Base-by-base conservation (phyloP, 208 protist species). In the Endotrypanum monterogeii region DNA sequence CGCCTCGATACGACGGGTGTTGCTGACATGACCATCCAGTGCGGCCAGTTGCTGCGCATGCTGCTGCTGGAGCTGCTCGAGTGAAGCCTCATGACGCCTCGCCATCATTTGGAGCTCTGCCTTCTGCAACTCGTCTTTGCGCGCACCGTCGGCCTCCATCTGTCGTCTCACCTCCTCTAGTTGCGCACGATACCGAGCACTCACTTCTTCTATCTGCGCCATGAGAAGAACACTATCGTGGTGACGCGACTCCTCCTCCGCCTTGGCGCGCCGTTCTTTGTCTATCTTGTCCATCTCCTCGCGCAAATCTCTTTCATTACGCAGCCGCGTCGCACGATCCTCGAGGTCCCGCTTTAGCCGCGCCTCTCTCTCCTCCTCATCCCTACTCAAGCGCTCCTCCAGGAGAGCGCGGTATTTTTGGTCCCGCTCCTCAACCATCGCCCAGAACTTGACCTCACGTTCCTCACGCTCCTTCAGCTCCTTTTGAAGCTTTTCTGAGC, bases 301-400 rank as follows among this genome's bases (percentile, higher is more conserved):
- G 14, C 87, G 85, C 46, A 93, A 62, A 67, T 94, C 89, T 30
- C 78, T 72, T 67, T 97, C 94, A 35, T 86, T 83, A 8, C 83
- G 82, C 46, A 89, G 60, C 20, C 94, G 90, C 25, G 74, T 73
- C 61, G 86, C 89, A 12, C 89, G 81, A 50, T 96, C 90, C 52
- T 96, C 92, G 7, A 92, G 71, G 65, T 98, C 91, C n/a, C 90
- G 85, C 73, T 86, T 84, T 1, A 92, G 79, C 2, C 91, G 87
- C 20, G 60, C 81, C 74, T 96, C 94, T 30, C 89, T 90, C 81
- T 98, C 91, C 78, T 90, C 88, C 63, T 95, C 91, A 58, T 96
- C 92, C 46, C 81, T 84, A 51, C 54, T 67, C 55, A 85, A 30
- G 20, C 88, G 89, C 41, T 83, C 68, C 58, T 93, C 89, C 9